Percentiles rank a stretch among this genome's conserved stretches.
These are phyloP conservation scores for Plasmodium chabaudi DNA, from an alignment of 169 alveolate species.

Conservation along the genomic window DNA sequence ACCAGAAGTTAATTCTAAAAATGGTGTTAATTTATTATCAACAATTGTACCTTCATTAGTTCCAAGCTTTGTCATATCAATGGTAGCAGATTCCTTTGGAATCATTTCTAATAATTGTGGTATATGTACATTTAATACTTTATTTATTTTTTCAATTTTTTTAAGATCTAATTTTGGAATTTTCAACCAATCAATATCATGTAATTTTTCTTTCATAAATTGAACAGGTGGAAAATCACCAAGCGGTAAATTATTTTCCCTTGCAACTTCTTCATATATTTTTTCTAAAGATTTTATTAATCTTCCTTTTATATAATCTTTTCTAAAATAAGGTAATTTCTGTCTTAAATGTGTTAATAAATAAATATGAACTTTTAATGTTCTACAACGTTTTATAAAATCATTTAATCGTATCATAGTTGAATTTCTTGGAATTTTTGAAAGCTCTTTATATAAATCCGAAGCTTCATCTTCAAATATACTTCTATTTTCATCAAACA, in stretches of 20 bases:
- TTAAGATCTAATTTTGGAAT: conserved; percentile 77
- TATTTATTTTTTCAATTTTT: conserved; percentile 74
- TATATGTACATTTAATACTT: conserved; percentile 66
- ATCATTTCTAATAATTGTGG: conserved; percentile 79
- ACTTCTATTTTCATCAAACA: conserved; percentile 81
- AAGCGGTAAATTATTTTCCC: conserved; percentile 68
- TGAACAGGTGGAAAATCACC: conserved; percentile 78
- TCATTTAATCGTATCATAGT: conserved; percentile 81
- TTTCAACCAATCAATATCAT: conserved; percentile 68
- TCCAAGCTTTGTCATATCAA: conserved; percentile 22
- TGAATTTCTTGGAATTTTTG: conserved; percentile 83
- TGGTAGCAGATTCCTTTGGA: conserved; percentile 71
- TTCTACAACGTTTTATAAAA: conserved; percentile 83
- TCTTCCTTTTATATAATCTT: conserved; percentile 31
- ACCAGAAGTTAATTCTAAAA: conserved; percentile 54
- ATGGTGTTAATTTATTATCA: conserved; percentile 67
- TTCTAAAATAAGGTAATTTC: conserved; percentile 70
- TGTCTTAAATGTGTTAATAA: conserved; percentile 66
- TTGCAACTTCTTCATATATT: conserved; percentile 70
- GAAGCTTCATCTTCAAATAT: conserved; percentile 86
- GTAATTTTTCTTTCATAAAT: conserved; percentile 63
- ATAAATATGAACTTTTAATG: conserved; percentile 75
- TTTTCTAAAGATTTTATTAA: conserved; percentile 45
- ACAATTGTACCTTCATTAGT: conserved; percentile 66
- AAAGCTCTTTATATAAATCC: conserved; percentile 83